phyloP scores from a whole-genome alignment of 2,329 filamentous ascomycete species.

The Lecanicillium sp. region DNA sequence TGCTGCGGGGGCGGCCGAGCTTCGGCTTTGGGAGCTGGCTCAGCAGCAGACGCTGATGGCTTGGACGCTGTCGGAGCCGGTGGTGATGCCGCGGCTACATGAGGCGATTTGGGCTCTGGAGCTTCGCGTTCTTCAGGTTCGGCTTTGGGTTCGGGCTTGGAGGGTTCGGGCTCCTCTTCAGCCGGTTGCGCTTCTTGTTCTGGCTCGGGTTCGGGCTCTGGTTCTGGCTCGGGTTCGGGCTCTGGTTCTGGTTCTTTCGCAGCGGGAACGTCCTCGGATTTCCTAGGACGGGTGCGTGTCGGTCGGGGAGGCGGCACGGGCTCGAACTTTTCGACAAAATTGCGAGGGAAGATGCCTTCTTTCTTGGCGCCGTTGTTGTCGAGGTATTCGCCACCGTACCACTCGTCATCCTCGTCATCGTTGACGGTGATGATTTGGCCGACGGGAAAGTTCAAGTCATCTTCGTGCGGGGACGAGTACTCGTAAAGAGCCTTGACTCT shows the following conservation, averaged over 20 bases:
- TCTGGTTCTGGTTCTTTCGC: slow-evolving; percentile 20
- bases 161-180: slow-evolving; percentile 25
- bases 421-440: slow-evolving; percentile 93
- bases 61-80: slow-evolving; percentile 16
- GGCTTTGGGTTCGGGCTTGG: slow-evolving; percentile 15
- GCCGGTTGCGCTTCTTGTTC: slow-evolving; percentile 16
- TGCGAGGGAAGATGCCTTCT: slow-evolving; percentile 87
- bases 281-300: slow-evolving; percentile 63
- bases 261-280: slow-evolving; percentile 18
- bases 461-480: slow-evolving; percentile 86
- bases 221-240: slow-evolving; percentile 23
- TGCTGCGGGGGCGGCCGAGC: slow-evolving; percentile 27
- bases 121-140: slow-evolving; percentile 20
- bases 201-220: slow-evolving; percentile 19
- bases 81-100: slow-evolving; percentile 22
- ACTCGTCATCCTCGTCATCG: slow-evolving; percentile 86
- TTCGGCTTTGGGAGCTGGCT: slow-evolving; percentile 25
- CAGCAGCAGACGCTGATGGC: slow-evolving; percentile 20
- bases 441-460: slow-evolving; percentile 79
- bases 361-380: slow-evolving; percentile 67
- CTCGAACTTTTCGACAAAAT: slow-evolving; percentile 96
- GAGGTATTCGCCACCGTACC: slow-evolving; percentile 84
- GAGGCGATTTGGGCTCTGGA: slow-evolving; percentile 26
- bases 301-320: slow-evolving; percentile 85
- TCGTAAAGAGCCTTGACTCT: slow-evolving; percentile 96